A percentile compares a stretch with the other conserved stretches of the same genome.
phyloP scores from a whole-genome alignment of 257 asterid genomes.

The Solanum habrochaites region DNA sequence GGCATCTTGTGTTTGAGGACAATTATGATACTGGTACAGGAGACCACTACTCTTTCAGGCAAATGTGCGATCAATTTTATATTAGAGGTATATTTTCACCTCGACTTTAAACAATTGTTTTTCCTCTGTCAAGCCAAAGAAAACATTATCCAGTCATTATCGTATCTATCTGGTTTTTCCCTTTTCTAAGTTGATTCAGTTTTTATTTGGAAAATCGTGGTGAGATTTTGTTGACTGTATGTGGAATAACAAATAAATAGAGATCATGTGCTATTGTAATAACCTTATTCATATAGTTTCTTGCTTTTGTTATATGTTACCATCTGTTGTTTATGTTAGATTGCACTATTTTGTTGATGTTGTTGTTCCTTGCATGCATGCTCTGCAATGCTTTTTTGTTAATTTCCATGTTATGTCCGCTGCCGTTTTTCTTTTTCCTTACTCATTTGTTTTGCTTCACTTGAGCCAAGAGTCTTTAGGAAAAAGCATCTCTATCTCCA shows the following conservation, averaged over 20 bases:
- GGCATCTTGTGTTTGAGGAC: slow-evolving; percentile 93
- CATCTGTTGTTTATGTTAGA: neutral
- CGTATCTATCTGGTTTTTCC: neutral
- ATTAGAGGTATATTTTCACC: slow-evolving; percentile 44
- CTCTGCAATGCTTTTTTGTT: neutral
- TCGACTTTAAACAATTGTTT: neutral
- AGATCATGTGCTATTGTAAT: neutral
- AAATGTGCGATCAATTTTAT: slow-evolving; percentile 89
- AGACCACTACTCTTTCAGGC: slow-evolving; percentile 95
- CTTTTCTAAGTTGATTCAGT: neutral
- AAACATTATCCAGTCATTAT: neutral
- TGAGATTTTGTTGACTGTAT: neutral
- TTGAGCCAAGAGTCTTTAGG: neutral
- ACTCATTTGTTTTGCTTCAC: neutral
- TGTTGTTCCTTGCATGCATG: neutral
- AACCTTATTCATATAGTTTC: neutral
- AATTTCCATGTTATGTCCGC: neutral
- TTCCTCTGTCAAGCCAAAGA: neutral
- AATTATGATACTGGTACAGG: slow-evolving; percentile 99
- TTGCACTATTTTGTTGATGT: neutral
- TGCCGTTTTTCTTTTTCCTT: neutral
- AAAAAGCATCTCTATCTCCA: neutral
- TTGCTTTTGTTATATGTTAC: neutral
- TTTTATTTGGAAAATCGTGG: neutral
- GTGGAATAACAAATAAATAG: neutral